Conservation (phyloP, 2,329 filamentous ascomycete species). For the Penicillium sp. region DNA sequence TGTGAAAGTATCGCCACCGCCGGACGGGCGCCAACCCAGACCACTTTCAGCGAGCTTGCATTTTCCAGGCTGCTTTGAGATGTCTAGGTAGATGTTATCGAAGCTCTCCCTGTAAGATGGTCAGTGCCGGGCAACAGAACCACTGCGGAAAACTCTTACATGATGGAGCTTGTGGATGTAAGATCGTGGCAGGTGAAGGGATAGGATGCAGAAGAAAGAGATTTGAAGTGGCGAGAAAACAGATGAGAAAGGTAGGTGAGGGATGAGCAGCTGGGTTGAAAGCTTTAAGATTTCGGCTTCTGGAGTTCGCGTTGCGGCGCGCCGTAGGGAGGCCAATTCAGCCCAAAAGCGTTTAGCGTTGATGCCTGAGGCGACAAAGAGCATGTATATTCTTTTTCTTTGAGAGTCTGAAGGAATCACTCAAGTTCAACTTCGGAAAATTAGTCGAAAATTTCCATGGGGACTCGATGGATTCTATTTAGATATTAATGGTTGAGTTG, state of each 20-base stretch:
- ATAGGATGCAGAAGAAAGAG: not conserved
- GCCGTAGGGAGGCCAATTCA: slow-evolving; percentile 19
- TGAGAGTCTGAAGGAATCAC: not conserved
- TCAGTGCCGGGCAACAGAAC: slow-evolving; percentile 9
- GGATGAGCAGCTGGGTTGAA: slow-evolving; percentile 2
- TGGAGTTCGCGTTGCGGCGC: slow-evolving; percentile 20
- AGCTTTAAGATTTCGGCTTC: slow-evolving; percentile 17
- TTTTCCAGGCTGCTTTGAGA: slow-evolving; percentile 84
- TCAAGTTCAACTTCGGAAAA: not conserved
- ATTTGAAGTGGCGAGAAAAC: not conserved
- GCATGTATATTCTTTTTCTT: not conserved
- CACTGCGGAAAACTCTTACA: slow-evolving; percentile 21
- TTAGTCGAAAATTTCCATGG: no score
- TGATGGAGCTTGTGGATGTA: slow-evolving; percentile 25
- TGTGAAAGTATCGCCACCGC: slow-evolving; percentile 84
- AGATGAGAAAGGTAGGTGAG: slow-evolving; percentile 1
- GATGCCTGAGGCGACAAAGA: slow-evolving; percentile 7
- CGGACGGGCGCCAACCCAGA: slow-evolving; percentile 85
- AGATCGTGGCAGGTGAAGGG: not conserved
- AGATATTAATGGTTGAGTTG: not conserved
- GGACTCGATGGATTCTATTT: not conserved
- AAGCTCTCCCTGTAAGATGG: slow-evolving; percentile 65
- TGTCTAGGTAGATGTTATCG: slow-evolving; percentile 91
- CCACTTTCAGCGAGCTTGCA: slow-evolving; percentile 91
- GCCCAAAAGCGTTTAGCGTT: slow-evolving; percentile 13